A percentile compares a stretch with the other conserved stretches of the same genome.
Evolutionary conservation across 2,329 filamentous ascomycete species (phyloP).

Genomic region (Tolypocladium cylindrosporum): DNA sequence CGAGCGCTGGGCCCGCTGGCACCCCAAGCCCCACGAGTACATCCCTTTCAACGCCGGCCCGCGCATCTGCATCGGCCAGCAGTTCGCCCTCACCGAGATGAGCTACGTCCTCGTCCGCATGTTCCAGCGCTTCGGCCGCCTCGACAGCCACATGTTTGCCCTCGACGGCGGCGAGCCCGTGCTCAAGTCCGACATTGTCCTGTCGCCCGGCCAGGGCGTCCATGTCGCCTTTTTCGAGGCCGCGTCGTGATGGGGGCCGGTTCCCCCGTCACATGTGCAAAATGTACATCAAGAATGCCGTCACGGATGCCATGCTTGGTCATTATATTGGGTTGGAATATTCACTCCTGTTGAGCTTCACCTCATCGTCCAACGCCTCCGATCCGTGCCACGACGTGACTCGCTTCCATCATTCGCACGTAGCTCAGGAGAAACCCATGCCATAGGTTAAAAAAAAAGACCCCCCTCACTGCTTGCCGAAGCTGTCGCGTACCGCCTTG

Average conservation of each 20-base stretch:
- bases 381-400: neutral
- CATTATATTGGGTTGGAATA: neutral
- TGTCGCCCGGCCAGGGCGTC: conserved; percentile 50
- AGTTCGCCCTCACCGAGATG: conserved; percentile 73
- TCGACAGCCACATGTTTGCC: conserved; percentile 48
- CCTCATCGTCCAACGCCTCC: neutral
- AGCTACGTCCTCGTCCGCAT: conserved; percentile 61
- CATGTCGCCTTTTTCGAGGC: conserved; percentile 45
- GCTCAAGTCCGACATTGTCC: conserved; percentile 49
- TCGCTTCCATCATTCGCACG: neutral
- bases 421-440: neutral
- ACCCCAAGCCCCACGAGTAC: conserved; percentile 58
- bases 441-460: neutral
- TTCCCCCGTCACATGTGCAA: neutral
- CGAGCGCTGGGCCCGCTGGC: conserved; percentile 54
- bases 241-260: conserved; percentile 9
- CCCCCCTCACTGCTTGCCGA: conserved; percentile 22
- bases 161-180: conserved; percentile 42
- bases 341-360: neutral
- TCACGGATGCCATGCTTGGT: neutral
- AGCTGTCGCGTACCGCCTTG: conserved; percentile 55
- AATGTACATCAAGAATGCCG: neutral
- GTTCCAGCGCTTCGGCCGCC: conserved; percentile 59
- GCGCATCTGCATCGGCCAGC: conserved; percentile 66
- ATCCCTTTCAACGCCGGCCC: conserved; percentile 68